Base-by-base conservation (phyloP, 2,329 filamentous ascomycete species). In the Calonectria pseudoreteaudii region DNA sequence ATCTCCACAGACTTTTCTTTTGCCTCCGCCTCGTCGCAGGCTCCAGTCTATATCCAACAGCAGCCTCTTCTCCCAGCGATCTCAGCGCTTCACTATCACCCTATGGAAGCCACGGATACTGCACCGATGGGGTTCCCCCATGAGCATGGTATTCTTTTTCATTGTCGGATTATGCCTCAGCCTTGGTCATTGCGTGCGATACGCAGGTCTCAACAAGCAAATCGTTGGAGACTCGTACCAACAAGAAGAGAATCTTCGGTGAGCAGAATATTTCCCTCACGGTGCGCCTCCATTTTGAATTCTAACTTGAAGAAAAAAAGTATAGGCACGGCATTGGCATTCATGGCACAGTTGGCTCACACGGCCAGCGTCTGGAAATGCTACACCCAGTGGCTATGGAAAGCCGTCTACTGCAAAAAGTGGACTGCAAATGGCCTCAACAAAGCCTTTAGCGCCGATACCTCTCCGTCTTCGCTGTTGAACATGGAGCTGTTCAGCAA, bases 351-450 rank as follows among this genome's bases (percentile, higher is more conserved):
- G 14, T 14, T 72, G 23, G 52, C 70, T 2, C 70, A 64, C 11
- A 68, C 65, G n/a, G 30, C 70, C 1, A 68, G 70, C 28, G 70
- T 72, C 18, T 72, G 70, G 70, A 72, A 65, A 53, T 65, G 47
- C 2, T 72, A 58, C 44, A 72, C 70, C 1, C 65, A 72, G 47
- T 72, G 70, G 65, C 70, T 72, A 10, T 72, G 70, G 66, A 53
- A 26, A 47, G 53, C 70, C 8, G 70, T 72, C 47, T 72, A 72
- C 47, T 34, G 26, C n/a, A 49, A 34, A 13, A 34, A 9, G 2
- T 72, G 70, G 65, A 72, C 70, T 5, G 65, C 65, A 38, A 65
- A 68, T 13, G 70, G 70, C 23, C 44, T 68, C 31, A 72, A 72
- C 70, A 72, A 68, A 26, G 66, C 70, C 14, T 72, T 72, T 4